A percentile compares a stretch with the other conserved stretches of the same genome.
Conservation (phyloP, 2,329 filamentous ascomycete species). For the Leptographium wingfieldii region DNA sequence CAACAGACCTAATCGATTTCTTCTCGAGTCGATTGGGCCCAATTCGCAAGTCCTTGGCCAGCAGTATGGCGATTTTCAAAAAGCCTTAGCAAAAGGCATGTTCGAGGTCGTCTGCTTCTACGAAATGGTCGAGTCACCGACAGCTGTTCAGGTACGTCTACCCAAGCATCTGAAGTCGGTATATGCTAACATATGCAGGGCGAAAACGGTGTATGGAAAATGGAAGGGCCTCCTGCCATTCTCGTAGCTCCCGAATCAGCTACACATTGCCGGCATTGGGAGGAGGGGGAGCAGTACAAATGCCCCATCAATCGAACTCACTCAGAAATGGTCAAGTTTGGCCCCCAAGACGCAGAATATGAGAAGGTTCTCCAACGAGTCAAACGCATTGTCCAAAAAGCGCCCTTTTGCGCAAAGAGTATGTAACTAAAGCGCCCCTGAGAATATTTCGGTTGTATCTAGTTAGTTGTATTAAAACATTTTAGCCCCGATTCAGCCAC, state of each 20-base stretch:
- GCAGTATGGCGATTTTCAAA: background rate
- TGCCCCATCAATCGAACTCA: background rate
- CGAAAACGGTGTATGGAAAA: background rate
- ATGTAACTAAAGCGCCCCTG: background rate
- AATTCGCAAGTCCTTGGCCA: background rate
- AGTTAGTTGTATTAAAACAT: too few relatives aligned
- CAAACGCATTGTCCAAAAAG: background rate
- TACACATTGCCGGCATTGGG: background rate
- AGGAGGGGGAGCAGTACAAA: background rate
- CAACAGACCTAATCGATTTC: background rate
- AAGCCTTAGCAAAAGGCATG: background rate
- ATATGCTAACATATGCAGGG: background rate
- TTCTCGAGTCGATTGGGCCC: background rate
- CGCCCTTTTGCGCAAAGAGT: background rate
- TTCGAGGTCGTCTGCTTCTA: background rate
- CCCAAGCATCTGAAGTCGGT: too few relatives aligned
- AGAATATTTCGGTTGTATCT: too few relatives aligned
- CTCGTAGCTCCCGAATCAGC: background rate
- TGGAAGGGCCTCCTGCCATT: background rate
- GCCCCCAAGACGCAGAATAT: conserved; percentile 13
- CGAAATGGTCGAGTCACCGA: background rate
- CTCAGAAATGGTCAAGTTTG: background rate
- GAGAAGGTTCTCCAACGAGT: background rate
- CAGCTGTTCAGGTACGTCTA: background rate
- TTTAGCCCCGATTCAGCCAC: too few relatives aligned